Evolutionary conservation across 371 early-diverging fungal species (phyloP).

Genomic region (Saksenaea vasiformis): DNA sequence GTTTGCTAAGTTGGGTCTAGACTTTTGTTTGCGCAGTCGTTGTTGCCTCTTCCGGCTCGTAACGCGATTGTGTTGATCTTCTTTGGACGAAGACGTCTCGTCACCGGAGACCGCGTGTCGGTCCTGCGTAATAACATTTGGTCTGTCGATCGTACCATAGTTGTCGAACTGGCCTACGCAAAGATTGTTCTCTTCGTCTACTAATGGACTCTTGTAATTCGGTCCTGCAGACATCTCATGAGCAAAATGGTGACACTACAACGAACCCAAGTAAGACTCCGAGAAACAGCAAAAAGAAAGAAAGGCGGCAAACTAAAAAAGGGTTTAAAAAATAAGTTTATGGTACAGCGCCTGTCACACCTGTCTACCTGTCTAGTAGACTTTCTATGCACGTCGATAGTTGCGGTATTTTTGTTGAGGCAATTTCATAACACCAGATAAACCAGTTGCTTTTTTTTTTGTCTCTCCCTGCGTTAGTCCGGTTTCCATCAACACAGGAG

Average conservation of each 20-base stretch:
- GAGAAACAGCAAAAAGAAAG: neutral
- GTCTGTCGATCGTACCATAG: neutral
- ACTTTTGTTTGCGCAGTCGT: neutral
- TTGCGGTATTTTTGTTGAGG: neutral
- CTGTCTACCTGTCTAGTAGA: neutral
- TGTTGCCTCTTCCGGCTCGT: neutral
- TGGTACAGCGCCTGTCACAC: neutral
- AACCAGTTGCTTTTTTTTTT: neutral
- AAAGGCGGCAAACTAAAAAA: neutral
- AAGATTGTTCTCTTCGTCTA: conserved; percentile 6
- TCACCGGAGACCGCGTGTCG: conserved; percentile 61
- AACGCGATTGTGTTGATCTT: neutral
- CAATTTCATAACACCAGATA: neutral
- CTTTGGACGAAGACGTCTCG: conserved; percentile 14
- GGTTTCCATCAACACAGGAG: too few species aligned
- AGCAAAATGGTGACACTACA: neutral
- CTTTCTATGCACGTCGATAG: neutral
- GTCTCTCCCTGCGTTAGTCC: neutral
- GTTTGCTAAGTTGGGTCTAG: conserved; percentile 11
- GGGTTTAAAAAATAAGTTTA: neutral
- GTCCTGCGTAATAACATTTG: conserved; percentile 27
- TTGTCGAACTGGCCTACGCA: neutral
- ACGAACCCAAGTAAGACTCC: neutral
- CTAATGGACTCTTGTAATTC: neutral
- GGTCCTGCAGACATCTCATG: conserved; percentile 1